A percentile compares a stretch with the other conserved stretches of the same genome.
phyloP scores from a whole-genome alignment of 176 grass and related monocot species.

The Ananas comosus region DNA sequence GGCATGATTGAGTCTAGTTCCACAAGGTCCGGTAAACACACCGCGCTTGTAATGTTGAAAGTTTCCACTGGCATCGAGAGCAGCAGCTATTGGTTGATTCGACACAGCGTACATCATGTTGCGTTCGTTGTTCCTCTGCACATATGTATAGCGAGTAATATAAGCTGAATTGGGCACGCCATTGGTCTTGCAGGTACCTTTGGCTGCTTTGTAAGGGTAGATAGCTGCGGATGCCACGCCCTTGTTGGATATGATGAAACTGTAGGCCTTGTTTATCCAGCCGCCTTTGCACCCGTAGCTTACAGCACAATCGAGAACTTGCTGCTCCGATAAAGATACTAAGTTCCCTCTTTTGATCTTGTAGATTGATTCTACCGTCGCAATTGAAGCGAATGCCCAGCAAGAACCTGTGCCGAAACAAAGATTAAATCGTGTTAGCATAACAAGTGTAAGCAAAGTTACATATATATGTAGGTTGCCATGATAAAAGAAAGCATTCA shows the following conservation, averaged over 20 bases:
- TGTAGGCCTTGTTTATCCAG: background rate
- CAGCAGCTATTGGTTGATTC: conserved; percentile 19
- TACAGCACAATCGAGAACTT: too few species aligned
- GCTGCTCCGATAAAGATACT: conserved; percentile 23
- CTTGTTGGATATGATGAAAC: conserved; percentile 24
- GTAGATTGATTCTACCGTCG: conserved; percentile 19
- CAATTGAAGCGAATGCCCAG: conserved; percentile 33
- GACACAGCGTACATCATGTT: conserved; percentile 18
- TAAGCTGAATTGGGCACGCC: too few species aligned
- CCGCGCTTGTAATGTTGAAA: conserved; percentile 32
- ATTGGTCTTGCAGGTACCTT: conserved; percentile 1
- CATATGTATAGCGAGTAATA: too few species aligned
- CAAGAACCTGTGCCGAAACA: conserved; percentile 21
- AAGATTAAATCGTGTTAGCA: background rate
- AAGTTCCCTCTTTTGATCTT: conserved; percentile 24
- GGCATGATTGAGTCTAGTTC: conserved; percentile 11
- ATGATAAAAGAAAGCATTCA: background rate
- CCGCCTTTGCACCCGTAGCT: conserved; percentile 4
- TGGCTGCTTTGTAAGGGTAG: conserved; percentile 27
- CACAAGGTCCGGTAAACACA: conserved; percentile 21
- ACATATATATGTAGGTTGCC: background rate
- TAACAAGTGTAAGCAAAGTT: background rate
- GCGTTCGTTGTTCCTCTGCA: too few species aligned
- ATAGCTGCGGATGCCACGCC: conserved; percentile 21
- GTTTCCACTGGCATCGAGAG: conserved; percentile 1